Base-by-base conservation (phyloP, 225 moss, liverwort and hornwort genomes). In the Thuidium tamariscinum region DNA sequence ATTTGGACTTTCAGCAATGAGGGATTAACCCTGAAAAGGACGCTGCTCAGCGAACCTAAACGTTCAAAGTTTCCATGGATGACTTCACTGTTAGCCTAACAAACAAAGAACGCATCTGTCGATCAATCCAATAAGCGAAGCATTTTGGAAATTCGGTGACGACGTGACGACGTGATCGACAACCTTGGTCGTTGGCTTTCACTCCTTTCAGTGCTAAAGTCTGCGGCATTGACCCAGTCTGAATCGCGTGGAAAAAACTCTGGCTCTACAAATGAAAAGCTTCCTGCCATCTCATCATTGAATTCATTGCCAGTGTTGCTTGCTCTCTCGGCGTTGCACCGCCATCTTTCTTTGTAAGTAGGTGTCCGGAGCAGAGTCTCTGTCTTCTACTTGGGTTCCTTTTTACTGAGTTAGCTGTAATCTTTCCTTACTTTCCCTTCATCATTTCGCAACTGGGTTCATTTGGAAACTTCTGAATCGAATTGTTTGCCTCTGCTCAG, bases 1-100 rank as follows among this genome's bases (percentile, higher is more conserved):
- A n/a, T n/a, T n/a, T n/a, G n/a, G n/a, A n/a, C n/a, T n/a, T n/a
- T n/a, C n/a, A n/a, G n/a, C n/a, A n/a, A n/a, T n/a, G n/a, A n/a
- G n/a, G n/a, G n/a, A n/a, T 75, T 74, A 4, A 1, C 3, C 1
- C 11, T 48, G 1, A 0, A 7, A 32, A 30, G 11, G 46, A 18
- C 11, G 30, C 30, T 6, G 72, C 18, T 2, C 10, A 18, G 46
- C 10, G 30, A 30, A 72, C 30, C 46, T 4, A 52, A 52, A 11
- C 16, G 11, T 30, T 19, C 11, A 2, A 41, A 41, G 69, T 18
- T 73, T 48, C 30, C 48, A 19, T 19, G 73, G 73, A 73, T 48
- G 73, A 48, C 32, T 48, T 48, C 73, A 19, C 19, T 48, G 48
- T 48, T 72, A 5, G 5, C 27, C 9, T 2, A 16, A 3, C 9